Evolutionary conservation across 2,329 filamentous ascomycete species (phyloP), one percentile per base, ranked within the genome.

Genomic region (Pleoardoris graminearum): DNA sequence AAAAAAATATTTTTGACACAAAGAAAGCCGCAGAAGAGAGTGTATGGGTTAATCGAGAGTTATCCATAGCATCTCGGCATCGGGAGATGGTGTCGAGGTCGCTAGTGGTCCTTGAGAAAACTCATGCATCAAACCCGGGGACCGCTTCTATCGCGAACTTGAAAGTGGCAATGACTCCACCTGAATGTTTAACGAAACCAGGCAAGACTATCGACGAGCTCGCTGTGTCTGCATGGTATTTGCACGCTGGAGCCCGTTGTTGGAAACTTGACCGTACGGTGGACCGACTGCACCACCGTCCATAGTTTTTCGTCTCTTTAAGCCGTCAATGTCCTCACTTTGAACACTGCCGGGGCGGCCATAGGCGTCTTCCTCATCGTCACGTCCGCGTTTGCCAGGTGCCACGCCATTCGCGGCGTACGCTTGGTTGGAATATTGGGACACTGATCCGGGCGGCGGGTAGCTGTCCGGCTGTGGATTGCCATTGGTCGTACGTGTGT

Each of bases 231-330:
- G 61, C 49, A 62, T 67, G 7, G 70, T 63, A 27, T 68, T 67
- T 2, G 70, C 60, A 36, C 70, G 66, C 51, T 73, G 70, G 16
- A 72, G 61, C 19, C 63, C 65, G 41, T 63, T 59, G 38, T 61
- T 69, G 30, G 68, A 65, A 38, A 69, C 68, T 25, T 64, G 62
- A n/a, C 60, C 58, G 46, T 71, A 73, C 16, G 63, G 60, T 23
- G 60, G 53, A 42, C 60, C 70, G n/a, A 71, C 69, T 25, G 70
- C 68, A 30, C 70, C 67, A 30, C 79, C 78, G 36, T 81, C 75
- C 60, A 89, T 80, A 0, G 89, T 92, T 79, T 92, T 93, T 58
- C 90, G 86, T 61, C 91, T 85, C 77, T 95, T 95, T 53, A 88
- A 74, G 19, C 81, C 80, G 41, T 88, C 83, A 57, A 85, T 76